These are phyloP conservation scores for Lumnitzera littorea DNA, from an alignment of 345 rosid genomes.

Conservation along the genomic window DNA sequence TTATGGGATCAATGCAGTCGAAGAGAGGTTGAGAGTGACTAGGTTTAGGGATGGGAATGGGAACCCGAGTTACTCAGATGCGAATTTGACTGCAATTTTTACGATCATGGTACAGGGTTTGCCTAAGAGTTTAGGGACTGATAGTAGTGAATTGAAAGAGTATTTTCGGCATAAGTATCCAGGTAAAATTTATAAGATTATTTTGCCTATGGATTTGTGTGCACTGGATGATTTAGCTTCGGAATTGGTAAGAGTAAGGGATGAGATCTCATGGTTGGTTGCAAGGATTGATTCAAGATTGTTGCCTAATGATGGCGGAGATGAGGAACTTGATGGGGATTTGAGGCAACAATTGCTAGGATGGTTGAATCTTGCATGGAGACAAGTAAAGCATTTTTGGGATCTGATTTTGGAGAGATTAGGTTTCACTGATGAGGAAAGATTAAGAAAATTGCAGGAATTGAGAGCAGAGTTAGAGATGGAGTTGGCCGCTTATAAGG, in stretches of 20 bases:
- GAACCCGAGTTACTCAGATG: conserved; percentile 57
- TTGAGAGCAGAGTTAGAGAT: conserved; percentile 67
- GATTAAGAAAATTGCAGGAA: conserved; percentile 69
- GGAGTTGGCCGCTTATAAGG: conserved; percentile 60
- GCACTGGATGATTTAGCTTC: conserved; percentile 88
- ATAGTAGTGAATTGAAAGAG: conserved; percentile 54
- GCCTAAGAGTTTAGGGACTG: conserved; percentile 73
- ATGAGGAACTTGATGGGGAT: conserved; percentile 17
- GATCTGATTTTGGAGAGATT: conserved; percentile 18
- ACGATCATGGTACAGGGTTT: conserved; percentile 86
- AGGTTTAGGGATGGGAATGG: conserved; percentile 95
- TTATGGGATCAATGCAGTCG: conserved; percentile 63
- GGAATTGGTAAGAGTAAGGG: conserved; percentile 69
- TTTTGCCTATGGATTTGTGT: conserved; percentile 93
- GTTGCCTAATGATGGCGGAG: conserved; percentile 46
- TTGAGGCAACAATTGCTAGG: conserved; percentile 18
- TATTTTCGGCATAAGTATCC: conserved; percentile 76
- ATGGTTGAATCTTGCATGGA: conserved; percentile 23
- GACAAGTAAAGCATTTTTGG: conserved; percentile 23
- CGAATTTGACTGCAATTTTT: conserved; percentile 71
- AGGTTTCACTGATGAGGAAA: conserved; percentile 37
- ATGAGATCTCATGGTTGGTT: conserved; percentile 87
- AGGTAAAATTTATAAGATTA: conserved; percentile 67
- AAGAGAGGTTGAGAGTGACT: conserved; percentile 63
- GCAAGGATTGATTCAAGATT: conserved; percentile 73